Conservation (phyloP, 257 asterid genomes). For the Agastache rugosa region DNA sequence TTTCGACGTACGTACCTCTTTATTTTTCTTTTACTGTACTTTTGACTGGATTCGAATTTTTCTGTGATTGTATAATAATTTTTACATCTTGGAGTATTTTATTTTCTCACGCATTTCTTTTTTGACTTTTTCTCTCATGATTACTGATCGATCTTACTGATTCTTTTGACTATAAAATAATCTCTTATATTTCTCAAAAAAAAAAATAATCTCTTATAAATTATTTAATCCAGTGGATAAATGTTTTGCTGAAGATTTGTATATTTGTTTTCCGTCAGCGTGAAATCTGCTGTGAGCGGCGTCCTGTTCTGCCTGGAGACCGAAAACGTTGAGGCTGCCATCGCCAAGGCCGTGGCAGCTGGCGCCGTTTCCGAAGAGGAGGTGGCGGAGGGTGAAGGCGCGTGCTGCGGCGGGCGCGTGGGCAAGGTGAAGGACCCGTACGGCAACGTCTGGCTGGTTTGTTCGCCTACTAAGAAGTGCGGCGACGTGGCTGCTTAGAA, state of each 20-base stretch:
- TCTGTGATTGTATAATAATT: not conserved
- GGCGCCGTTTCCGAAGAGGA: slow-evolving; percentile 63
- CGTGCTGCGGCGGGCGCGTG: slow-evolving; percentile 65
- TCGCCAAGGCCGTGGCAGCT: slow-evolving; percentile 60
- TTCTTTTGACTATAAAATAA: not conserved
- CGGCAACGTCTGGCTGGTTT: slow-evolving; percentile 73
- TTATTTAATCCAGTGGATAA: not conserved
- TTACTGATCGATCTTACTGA: not conserved
- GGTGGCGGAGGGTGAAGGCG: slow-evolving; percentile 47
- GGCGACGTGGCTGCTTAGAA: slow-evolving; percentile 52
- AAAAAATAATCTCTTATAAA: too few relatives aligned
- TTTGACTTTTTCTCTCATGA: not conserved
- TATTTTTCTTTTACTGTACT: not conserved
- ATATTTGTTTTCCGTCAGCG: slow-evolving; percentile 38
- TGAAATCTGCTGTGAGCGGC: slow-evolving; percentile 44
- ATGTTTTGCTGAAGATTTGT: not conserved
- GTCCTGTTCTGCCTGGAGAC: slow-evolving; percentile 65
- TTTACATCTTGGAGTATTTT: not conserved
- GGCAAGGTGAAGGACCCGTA: slow-evolving; percentile 75
- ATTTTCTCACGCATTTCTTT: not conserved
- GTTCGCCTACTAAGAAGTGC: slow-evolving; percentile 47
- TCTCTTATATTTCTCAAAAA: too few relatives aligned
- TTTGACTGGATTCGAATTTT: not conserved
- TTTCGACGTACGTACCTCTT: not conserved
- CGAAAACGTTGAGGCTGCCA: slow-evolving; percentile 62